A percentile compares a stretch with the other conserved stretches of the same genome.
phyloP scores from a whole-genome alignment of 176 grass and related monocot genomes.

The Triticum turgidum region DNA sequence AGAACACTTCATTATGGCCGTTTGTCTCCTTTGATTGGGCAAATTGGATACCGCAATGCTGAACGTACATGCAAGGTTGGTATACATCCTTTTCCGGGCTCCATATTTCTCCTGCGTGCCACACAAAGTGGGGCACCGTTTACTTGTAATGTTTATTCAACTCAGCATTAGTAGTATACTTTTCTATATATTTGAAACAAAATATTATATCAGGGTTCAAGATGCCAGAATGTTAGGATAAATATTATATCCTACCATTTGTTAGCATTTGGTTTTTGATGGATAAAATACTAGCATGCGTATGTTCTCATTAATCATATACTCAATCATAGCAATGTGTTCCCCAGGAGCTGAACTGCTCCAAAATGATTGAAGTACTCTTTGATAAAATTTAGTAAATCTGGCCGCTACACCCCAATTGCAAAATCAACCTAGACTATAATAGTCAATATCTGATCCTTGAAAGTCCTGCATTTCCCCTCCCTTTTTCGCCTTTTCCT shows the following conservation, averaged over 20 bases:
- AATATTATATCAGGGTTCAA: not conserved
- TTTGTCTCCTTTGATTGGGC: constrained; percentile 22
- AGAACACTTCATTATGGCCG: constrained; percentile 10
- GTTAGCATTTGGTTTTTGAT: not conserved
- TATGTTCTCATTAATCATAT: not conserved
- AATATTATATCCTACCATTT: not conserved
- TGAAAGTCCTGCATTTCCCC: constrained; percentile 10
- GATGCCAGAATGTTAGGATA: no score
- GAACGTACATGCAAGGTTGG: constrained; percentile 18
- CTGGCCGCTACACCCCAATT: not conserved
- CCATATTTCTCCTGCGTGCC: constrained; percentile 13
- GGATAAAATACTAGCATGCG: not conserved
- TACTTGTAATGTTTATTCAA: constrained; percentile 7
- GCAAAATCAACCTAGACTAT: not conserved
- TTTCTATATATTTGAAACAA: not conserved
- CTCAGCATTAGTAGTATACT: not conserved
- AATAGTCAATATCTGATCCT: constrained; percentile 8
- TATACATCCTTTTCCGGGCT: constrained; percentile 6
- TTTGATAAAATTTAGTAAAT: not conserved
- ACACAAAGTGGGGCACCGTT: not conserved
- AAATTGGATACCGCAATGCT: constrained; percentile 16
- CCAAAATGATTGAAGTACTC: not conserved
- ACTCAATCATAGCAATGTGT: not conserved
- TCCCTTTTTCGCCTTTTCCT: not conserved
- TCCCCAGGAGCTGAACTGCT: not conserved